phyloP scores from a whole-genome alignment of 2,329 filamentous ascomycete species.

The Penicillium nordicum region DNA sequence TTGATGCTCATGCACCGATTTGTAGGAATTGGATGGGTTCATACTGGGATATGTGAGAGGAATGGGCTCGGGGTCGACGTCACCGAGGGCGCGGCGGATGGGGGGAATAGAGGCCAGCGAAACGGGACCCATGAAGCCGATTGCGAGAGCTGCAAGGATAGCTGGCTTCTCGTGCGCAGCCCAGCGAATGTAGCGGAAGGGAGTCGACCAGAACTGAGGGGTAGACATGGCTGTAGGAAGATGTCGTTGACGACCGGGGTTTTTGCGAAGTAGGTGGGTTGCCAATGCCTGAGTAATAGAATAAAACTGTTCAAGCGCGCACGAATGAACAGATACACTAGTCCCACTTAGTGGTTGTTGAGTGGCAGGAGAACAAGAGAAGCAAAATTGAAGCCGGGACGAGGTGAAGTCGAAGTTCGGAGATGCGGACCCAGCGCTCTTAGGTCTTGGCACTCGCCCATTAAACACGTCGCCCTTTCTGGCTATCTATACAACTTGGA shows the following conservation, averaged over 20 bases:
- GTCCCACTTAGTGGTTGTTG: slow-evolving; percentile 11
- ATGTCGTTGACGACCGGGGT: slow-evolving; percentile 18
- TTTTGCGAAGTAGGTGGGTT: slow-evolving; percentile 12
- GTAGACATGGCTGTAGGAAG: slow-evolving; percentile 45
- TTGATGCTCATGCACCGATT: background rate
- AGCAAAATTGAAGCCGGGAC: slow-evolving; percentile 26
- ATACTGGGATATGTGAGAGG: slow-evolving; percentile 91
- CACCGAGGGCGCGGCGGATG: slow-evolving; percentile 68
- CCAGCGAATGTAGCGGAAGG: slow-evolving; percentile 84
- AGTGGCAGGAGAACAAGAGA: slow-evolving; percentile 6
- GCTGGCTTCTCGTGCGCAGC: slow-evolving; percentile 82
- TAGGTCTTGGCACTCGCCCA: slow-evolving; percentile 39
- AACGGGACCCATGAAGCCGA: slow-evolving; percentile 71
- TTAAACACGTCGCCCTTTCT: slow-evolving; percentile 46
- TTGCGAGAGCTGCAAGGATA: slow-evolving; percentile 79
- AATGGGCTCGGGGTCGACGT: slow-evolving; percentile 67
- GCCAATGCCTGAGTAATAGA: background rate
- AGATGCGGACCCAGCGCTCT: slow-evolving; percentile 25
- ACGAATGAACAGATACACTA: slow-evolving; percentile 1
- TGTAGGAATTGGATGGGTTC: slow-evolving; percentile 37
- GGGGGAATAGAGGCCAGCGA: slow-evolving; percentile 69
- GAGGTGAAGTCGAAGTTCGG: slow-evolving; percentile 31
- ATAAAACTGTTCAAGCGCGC: slow-evolving; percentile 1
- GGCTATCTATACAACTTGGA: slow-evolving; percentile 23
- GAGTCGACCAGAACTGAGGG: slow-evolving; percentile 78